A percentile compares a stretch with the other conserved stretches of the same genome.
Evolutionary conservation across 2,329 filamentous ascomycete genomes (phyloP).

Genomic region (Diaporthe ilicicola): DNA sequence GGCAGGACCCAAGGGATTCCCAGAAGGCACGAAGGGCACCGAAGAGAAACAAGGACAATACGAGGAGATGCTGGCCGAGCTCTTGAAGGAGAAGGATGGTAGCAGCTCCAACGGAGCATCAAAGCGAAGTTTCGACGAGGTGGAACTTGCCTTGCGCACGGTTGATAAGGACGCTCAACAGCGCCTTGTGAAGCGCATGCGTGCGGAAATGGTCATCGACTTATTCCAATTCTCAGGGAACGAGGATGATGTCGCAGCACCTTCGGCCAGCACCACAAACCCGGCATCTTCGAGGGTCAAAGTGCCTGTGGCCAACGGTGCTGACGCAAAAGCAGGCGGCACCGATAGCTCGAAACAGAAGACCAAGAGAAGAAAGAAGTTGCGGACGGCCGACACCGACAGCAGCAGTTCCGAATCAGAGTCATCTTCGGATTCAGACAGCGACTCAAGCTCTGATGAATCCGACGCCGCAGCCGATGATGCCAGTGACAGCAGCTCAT

Average conservation of each 20-base stretch:
- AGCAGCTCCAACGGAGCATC: neutral
- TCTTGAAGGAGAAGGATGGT: constrained; percentile 51
- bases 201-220: constrained; percentile 65
- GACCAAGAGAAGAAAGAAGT: constrained; percentile 61
- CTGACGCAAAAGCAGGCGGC: constrained; percentile 30
- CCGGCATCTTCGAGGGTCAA: constrained; percentile 38
- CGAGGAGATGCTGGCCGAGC: constrained; percentile 61
- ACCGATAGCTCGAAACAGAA: constrained; percentile 54
- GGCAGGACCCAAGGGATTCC: constrained; percentile 56
- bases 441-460: constrained; percentile 39
- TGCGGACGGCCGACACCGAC: constrained; percentile 57
- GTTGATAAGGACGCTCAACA: constrained; percentile 61
- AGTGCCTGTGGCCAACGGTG: constrained; percentile 35
- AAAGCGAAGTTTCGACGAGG: constrained; percentile 61
- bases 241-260: constrained; percentile 47
- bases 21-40: constrained; percentile 56
- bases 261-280: constrained; percentile 39
- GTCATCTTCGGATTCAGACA: constrained; percentile 27
- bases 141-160: constrained; percentile 58
- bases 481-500: constrained; percentile 46
- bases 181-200: constrained; percentile 69
- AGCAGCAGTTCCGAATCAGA: constrained; percentile 45
- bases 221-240: constrained; percentile 58
- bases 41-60: constrained; percentile 64
- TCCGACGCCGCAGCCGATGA: constrained; percentile 44